phyloP scores from a whole-genome alignment of 2,329 filamentous ascomycete genomes.

The Parasarocladium wereldwijsianum region DNA sequence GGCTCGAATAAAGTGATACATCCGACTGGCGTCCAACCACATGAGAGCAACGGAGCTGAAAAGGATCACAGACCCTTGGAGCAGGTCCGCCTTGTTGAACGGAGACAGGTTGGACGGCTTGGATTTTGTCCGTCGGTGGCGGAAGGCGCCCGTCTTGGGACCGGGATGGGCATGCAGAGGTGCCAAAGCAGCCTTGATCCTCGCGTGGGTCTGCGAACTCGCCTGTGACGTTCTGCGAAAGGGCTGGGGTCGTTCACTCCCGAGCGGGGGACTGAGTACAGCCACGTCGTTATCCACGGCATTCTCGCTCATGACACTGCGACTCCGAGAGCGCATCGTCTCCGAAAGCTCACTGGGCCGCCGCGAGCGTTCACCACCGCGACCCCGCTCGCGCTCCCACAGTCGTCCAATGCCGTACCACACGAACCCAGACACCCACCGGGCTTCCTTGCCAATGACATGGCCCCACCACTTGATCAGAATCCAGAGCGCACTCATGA shows the following conservation, averaged over 20 bases:
- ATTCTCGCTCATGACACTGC: constrained; percentile 19
- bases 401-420: constrained; percentile 67
- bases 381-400: constrained; percentile 45
- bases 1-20: constrained; percentile 95
- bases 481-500: constrained; percentile 65
- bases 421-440: constrained; percentile 61
- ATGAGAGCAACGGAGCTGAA: constrained; percentile 75
- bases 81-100: constrained; percentile 86
- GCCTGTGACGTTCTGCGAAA: constrained; percentile 1
- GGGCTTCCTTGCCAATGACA: constrained; percentile 54
- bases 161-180: constrained; percentile 11
- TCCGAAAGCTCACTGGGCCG: constrained; percentile 18
- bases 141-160: constrained; percentile 21
- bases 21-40: constrained; percentile 84
- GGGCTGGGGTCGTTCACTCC: constrained; percentile 3
- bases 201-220: constrained; percentile 1
- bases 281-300: constrained; percentile 8
- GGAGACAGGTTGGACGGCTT: constrained; percentile 72
- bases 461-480: constrained; percentile 66
- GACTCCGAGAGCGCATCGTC: constrained; percentile 22
- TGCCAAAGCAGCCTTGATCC: neutral
- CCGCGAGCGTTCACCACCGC: constrained; percentile 15
- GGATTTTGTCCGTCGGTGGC: constrained; percentile 66
- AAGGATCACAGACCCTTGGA: constrained; percentile 81
- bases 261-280: neutral